Evolutionary conservation across 345 rosid species (phyloP).

Genomic region (Gossypium stocksii): DNA sequence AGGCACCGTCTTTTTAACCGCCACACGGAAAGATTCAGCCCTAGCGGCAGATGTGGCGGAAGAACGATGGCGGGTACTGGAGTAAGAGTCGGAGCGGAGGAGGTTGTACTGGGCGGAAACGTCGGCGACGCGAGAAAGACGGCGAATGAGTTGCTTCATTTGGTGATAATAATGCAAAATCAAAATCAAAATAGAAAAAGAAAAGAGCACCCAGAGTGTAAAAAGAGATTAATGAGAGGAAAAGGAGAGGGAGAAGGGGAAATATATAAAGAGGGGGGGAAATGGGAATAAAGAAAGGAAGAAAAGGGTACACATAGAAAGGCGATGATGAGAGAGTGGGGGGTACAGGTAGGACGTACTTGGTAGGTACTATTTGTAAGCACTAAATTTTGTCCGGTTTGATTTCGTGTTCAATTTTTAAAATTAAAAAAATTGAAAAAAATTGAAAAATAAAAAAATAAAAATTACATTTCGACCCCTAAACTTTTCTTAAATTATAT

Average conservation of each 20-base stretch:
- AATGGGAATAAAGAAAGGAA: not conserved
- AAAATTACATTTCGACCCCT: too few species aligned
- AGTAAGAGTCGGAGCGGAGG: not conserved
- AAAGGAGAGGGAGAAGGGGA: not conserved
- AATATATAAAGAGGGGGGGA: not conserved
- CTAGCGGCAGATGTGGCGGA: not conserved
- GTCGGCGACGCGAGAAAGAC: not conserved
- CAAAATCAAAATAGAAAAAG: too few species aligned
- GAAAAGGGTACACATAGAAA: not conserved
- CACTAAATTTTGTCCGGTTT: too few species aligned
- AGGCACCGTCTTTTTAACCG: not conserved
- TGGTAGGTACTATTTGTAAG: not conserved
- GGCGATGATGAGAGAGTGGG: not conserved
- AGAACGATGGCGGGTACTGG: not conserved
- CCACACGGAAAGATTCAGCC: not conserved
- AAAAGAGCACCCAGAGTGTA: not conserved
- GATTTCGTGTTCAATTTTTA: too few species aligned
- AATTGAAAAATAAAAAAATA: too few species aligned
- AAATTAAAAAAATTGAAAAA: too few species aligned
- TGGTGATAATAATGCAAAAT: not conserved
- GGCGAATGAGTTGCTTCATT: not conserved
- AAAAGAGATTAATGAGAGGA: not conserved
- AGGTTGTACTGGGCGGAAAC: not conserved
- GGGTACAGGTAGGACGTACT: slow-evolving; percentile 3
- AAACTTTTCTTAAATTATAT: too few species aligned